Conservation (phyloP, 139 green algal genomes). For the Volvox africanus region DNA sequence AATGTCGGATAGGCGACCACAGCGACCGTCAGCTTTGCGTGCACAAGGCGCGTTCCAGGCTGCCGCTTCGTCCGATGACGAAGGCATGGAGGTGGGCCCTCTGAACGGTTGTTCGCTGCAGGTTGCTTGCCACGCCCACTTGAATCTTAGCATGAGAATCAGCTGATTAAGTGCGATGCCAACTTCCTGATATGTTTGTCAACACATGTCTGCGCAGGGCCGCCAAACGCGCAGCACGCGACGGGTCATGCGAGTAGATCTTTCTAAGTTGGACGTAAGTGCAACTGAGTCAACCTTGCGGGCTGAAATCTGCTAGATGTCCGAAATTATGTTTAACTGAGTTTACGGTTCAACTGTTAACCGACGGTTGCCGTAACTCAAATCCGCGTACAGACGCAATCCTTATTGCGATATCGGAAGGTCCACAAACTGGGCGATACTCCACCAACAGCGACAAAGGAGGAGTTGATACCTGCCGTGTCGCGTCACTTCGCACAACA, state of each 20-base stretch:
- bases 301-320: too few relatives aligned
- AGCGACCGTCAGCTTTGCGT: constrained; percentile 4
- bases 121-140: not conserved
- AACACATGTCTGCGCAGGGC: constrained; percentile 34
- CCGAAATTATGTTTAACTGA: too few relatives aligned
- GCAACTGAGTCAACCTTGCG: too few relatives aligned
- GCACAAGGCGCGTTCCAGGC: constrained; percentile 17
- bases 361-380: not conserved
- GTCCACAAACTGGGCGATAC: constrained; percentile 23
- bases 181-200: not conserved
- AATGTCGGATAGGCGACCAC: constrained; percentile 23
- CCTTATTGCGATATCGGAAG: constrained; percentile 36
- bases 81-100: constrained; percentile 14
- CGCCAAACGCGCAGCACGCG: constrained; percentile 31
- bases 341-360: not conserved
- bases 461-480: constrained; percentile 27
- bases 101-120: not conserved
- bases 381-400: not conserved
- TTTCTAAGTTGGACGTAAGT: constrained; percentile 39
- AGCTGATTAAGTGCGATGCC: not conserved
- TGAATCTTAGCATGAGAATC: too few relatives aligned
- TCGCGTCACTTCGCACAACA: constrained; percentile 24
- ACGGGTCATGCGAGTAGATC: constrained; percentile 14
- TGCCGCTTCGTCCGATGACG: constrained; percentile 29
- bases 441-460: constrained; percentile 9